Base-by-base conservation (phyloP, 202 grass and related monocot genomes). In the Carex arenaria region DNA sequence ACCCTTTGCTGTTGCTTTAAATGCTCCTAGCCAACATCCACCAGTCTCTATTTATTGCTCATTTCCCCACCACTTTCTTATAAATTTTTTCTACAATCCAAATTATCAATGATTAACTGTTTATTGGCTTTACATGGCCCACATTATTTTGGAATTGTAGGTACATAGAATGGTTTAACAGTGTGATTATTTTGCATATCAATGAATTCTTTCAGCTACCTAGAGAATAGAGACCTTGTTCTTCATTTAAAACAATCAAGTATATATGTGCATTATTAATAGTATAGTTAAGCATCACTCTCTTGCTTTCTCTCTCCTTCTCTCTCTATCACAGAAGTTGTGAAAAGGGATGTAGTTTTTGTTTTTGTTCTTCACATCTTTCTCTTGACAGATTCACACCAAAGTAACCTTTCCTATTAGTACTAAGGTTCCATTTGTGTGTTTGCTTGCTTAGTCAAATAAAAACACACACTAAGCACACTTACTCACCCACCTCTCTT, bases 21-120 rank as follows among this genome's bases (percentile, higher is more conserved):
- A 74, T 77, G 79, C 79, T 72, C 85, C 66, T 26, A n/a, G 18
- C 84, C 69, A 87, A 82, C 79, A 76, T 76, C 85, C 65, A 87
- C 78, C 85, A 4, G 57, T 74, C 65, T 70, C 12, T 40, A 61
- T 75, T 87, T 51, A 82, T 77, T 87, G 85, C 79, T 13, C 60
- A 34, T 67, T 83, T 49, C 10, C 74, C 57, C 47, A 87, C 64
- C 40, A 43, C 11, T 68, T 45, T 17, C 22, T 49, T 49, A 8
- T 45, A 43, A 15, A 19, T 67, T 42, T 73, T 62, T 20, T 55
- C 26, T 10, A 55, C 23, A 76, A 76, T 55, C 2, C 23, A 76
- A 36, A 36, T 40, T 67, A 28, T 40, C 32, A 40, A 19, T 42
- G n/a, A 60, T 18, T n/a, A 70, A 70, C 67, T 15, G 67, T 70